These are phyloP conservation scores for Rhododendron simsii DNA, from an alignment of 148 eudicot genomes.

Conservation along the genomic window DNA sequence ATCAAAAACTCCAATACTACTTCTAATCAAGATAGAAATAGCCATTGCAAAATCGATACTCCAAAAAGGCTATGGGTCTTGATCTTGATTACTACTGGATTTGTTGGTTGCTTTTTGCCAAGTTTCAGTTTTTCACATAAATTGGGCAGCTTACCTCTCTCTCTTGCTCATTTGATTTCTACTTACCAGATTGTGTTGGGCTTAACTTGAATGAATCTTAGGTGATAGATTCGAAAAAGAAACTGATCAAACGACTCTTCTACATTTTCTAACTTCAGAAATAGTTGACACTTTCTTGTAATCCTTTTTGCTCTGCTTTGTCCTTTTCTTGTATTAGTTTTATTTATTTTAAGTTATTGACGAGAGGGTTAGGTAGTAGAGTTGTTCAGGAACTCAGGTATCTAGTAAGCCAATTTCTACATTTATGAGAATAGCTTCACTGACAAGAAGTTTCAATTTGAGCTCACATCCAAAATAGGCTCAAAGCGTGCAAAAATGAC, in stretches of 20 bases:
- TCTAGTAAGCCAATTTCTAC: neutral
- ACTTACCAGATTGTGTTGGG: neutral
- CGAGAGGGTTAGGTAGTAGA: neutral
- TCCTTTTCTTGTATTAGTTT: neutral
- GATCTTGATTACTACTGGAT: neutral
- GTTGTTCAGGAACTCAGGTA: neutral
- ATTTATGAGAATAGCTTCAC: neutral
- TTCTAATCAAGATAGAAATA: neutral
- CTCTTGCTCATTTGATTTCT: neutral
- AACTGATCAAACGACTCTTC: neutral
- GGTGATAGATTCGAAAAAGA: neutral
- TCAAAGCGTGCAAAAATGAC: neutral
- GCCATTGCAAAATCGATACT: neutral
- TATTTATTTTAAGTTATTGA: neutral
- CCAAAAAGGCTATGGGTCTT: neutral
- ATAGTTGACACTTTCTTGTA: neutral
- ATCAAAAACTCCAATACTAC: neutral
- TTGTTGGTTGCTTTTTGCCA: neutral
- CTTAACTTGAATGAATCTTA: neutral
- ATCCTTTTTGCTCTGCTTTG: neutral
- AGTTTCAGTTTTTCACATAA: neutral
- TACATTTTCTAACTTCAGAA: neutral
- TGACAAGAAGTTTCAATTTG: neutral
- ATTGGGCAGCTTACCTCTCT: neutral
- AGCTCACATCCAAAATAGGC: neutral